These are phyloP conservation scores for Stephania japonica DNA, from an alignment of 164 flowering plant species.

Conservation along the genomic window DNA sequence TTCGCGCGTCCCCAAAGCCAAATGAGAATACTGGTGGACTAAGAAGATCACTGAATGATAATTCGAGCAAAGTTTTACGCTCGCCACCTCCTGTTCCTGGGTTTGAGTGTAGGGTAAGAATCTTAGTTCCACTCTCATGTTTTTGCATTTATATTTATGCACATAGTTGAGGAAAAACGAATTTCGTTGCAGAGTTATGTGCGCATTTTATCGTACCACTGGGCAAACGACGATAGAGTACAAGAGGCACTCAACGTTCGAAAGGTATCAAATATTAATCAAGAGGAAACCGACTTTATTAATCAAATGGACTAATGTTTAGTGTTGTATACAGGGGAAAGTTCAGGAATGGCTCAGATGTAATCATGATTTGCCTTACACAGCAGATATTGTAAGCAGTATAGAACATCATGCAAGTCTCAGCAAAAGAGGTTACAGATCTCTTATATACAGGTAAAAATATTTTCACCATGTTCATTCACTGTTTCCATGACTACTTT, in stretches of 20 bases:
- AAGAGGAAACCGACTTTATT: too few relatives aligned
- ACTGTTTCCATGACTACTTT: too few relatives aligned
- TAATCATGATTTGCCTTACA: constrained; percentile 13
- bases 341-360: constrained; percentile 28
- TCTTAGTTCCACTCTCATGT: too few relatives aligned
- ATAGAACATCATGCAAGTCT: constrained; percentile 16
- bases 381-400: constrained; percentile 13
- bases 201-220: too few relatives aligned
- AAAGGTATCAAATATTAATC: too few relatives aligned
- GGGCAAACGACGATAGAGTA: constrained; percentile 36
- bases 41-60: constrained; percentile 5
- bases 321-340: too few relatives aligned
- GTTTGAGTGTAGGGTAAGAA: constrained; percentile 2
- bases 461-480: too few relatives aligned
- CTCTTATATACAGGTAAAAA: constrained; percentile 23
- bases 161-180: too few relatives aligned
- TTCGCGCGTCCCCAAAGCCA: too few relatives aligned
- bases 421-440: constrained; percentile 16
- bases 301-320: too few relatives aligned
- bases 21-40: background rate
- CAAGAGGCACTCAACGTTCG: constrained; percentile 31
- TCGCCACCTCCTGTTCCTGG: background rate
- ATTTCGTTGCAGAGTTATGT: too few relatives aligned
- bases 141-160: too few relatives aligned
- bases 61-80: background rate